Conservation (phyloP, 208 protist species). For the Zelonia costaricensis region DNA sequence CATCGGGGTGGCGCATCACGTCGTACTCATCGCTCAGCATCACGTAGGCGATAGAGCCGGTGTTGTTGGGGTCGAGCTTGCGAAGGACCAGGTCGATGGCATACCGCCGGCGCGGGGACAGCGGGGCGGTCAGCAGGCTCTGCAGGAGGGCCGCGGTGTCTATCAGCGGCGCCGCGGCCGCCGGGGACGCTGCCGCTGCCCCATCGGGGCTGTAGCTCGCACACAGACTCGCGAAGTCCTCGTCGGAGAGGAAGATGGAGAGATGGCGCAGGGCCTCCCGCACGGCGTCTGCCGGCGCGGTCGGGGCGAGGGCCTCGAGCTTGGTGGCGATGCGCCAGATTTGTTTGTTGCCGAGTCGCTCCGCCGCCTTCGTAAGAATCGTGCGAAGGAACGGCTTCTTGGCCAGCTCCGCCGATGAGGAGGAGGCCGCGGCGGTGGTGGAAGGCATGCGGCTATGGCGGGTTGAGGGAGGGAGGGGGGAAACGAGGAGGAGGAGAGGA, state of each 20-base stretch:
- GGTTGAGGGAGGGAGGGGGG: neutral
- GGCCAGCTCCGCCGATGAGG: slow-evolving; percentile 18
- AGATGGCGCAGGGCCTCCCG: slow-evolving; percentile 68
- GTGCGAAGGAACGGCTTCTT: slow-evolving; percentile 26
- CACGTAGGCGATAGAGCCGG: slow-evolving; percentile 44
- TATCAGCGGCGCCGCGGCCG: neutral
- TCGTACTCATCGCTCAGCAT: slow-evolving; percentile 63
- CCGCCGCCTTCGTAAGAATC: slow-evolving; percentile 57
- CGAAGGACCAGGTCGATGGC: slow-evolving; percentile 62
- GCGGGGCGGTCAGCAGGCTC: slow-evolving; percentile 33
- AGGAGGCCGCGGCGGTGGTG: slow-evolving; percentile 2
- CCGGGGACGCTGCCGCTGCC: neutral
- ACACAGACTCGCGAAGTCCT: slow-evolving; percentile 43
- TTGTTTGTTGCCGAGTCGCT: slow-evolving; percentile 65
- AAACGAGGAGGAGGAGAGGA: neutral
- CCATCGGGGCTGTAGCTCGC: slow-evolving; percentile 20
- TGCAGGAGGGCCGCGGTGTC: slow-evolving; percentile 37
- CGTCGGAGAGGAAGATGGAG: slow-evolving; percentile 69
- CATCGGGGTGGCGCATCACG: slow-evolving; percentile 71
- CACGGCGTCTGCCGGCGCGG: slow-evolving; percentile 30
- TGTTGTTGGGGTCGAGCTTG: slow-evolving; percentile 52
- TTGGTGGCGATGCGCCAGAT: slow-evolving; percentile 61
- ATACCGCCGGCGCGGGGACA: slow-evolving; percentile 63
- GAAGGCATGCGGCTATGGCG: neutral
- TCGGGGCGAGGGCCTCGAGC: slow-evolving; percentile 31